phyloP scores from a whole-genome alignment of 192 early-diverging fungal genomes.

The Mortierella alpina region DNA sequence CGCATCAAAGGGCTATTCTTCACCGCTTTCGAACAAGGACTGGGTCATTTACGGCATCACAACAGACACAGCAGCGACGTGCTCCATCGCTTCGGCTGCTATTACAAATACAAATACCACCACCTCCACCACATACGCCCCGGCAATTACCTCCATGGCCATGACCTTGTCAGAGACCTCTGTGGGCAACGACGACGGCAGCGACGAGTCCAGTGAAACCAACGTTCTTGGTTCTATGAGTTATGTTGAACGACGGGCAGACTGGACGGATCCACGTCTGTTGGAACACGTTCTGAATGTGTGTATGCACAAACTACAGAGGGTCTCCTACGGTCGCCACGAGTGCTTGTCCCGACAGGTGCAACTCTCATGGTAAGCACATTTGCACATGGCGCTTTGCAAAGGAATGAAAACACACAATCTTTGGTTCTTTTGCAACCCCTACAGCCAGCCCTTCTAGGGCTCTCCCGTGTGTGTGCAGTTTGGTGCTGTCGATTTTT shows the following conservation, averaged over 20 bases:
- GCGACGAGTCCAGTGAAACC: background rate
- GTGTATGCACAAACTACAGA: constrained; percentile 33
- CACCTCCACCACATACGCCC: too few relatives aligned
- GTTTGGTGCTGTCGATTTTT: too few relatives aligned
- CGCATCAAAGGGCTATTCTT: too few relatives aligned
- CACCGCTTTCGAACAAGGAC: too few relatives aligned
- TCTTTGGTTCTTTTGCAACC: background rate
- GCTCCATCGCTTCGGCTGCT: background rate
- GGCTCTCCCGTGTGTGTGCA: too few relatives aligned
- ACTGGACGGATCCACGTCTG: constrained; percentile 21
- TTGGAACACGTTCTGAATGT: constrained; percentile 30
- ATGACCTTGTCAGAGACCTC: background rate
- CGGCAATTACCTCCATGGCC: background rate
- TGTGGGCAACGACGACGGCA: background rate
- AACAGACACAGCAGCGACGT: background rate
- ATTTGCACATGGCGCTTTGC: background rate
- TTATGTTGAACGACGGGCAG: constrained; percentile 4
- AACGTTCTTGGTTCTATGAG: background rate
- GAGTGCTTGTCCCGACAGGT: constrained; percentile 25
- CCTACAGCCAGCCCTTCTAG: too few relatives aligned
- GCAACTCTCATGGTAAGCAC: constrained; percentile 32
- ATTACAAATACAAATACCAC: background rate
- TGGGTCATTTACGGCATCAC: background rate
- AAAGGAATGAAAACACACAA: background rate
- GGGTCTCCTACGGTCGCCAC: constrained; percentile 21